Percentiles rank a stretch among this genome's conserved stretches.
phyloP scores from a whole-genome alignment of 768 basidiomycete species.

The Albatrellus ellisii region DNA sequence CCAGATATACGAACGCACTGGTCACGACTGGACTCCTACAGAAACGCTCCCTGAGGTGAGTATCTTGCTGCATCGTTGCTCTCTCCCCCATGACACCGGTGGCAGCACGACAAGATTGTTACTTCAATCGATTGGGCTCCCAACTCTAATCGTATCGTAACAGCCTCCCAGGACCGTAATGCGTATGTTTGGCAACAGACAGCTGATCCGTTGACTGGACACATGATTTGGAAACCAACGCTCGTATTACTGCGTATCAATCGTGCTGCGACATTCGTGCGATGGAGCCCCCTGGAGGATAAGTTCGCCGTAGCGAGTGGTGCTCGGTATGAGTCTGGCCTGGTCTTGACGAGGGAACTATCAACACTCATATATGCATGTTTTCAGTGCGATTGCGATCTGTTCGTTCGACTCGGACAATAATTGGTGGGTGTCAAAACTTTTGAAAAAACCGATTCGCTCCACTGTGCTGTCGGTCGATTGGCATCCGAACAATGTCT shows the following conservation, averaged over 20 bases:
- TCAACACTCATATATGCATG: not conserved
- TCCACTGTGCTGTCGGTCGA: constrained; percentile 91
- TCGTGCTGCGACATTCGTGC: constrained; percentile 86
- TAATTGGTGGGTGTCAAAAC: constrained; percentile 98
- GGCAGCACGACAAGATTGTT: constrained; percentile 92
- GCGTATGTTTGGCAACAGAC: constrained; percentile 96
- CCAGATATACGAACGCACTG: constrained; percentile 61
- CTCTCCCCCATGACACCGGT: not conserved
- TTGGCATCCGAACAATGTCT: constrained; percentile 98
- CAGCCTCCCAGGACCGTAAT: constrained; percentile 97
- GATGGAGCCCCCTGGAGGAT: constrained; percentile 96
- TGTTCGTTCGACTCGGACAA: constrained; percentile 97
- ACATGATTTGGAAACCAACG: constrained; percentile 82
- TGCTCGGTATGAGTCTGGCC: constrained; percentile 49
- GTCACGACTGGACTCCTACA: constrained; percentile 51
- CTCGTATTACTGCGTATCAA: constrained; percentile 94
- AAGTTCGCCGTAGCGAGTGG: constrained; percentile 98
- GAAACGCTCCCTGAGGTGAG: constrained; percentile 80
- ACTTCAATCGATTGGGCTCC: constrained; percentile 99
- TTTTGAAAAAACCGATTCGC: constrained; percentile 93
- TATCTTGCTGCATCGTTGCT: constrained; percentile 1
- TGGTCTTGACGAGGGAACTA: not conserved
- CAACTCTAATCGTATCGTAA: constrained; percentile 92
- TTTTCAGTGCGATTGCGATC: constrained; percentile 76
- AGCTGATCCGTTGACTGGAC: constrained; percentile 59